Evolutionary conservation across 805 yeast genomes (phyloP).

Genomic region (Candida dajiaensis): DNA sequence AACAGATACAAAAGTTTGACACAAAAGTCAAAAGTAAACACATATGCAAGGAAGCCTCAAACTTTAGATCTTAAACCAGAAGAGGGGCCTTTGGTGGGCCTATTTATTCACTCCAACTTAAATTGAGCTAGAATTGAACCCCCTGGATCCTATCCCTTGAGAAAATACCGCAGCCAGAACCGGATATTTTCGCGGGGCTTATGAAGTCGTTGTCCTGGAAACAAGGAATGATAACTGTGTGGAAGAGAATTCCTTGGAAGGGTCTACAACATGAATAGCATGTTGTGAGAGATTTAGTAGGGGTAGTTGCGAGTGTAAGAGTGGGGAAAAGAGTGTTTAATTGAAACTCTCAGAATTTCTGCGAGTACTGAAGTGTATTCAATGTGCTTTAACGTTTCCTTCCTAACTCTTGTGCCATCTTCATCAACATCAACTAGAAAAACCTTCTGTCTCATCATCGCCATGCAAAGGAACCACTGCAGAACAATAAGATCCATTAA

Average conservation of each 20-base stretch:
- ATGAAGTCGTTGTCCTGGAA: background rate
- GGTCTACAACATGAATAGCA: too few species aligned
- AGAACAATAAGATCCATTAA: background rate
- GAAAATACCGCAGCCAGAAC: background rate
- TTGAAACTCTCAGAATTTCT: too few species aligned
- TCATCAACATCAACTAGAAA: background rate
- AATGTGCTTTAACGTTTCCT: background rate
- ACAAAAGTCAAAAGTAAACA: background rate
- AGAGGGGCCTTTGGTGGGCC: background rate
- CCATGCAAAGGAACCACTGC: background rate
- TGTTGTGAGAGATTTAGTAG: too few species aligned
- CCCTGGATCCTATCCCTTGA: too few species aligned
- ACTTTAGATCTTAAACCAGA: background rate
- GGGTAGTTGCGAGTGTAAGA: too few species aligned
- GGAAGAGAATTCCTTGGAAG: too few species aligned
- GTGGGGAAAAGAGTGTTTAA: too few species aligned
- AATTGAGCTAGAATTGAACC: too few species aligned
- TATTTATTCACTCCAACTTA: too few species aligned
- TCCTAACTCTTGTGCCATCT: background rate
- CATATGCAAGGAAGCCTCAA: background rate
- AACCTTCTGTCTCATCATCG: background rate
- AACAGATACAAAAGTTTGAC: background rate
- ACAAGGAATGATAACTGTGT: background rate
- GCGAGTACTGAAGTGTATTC: too few species aligned
- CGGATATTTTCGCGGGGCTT: background rate